Percentiles rank a stretch among this genome's conserved stretches.
Evolutionary conservation across 139 green algal species (phyloP).

Genomic region (Chlorella sorokiniana): DNA sequence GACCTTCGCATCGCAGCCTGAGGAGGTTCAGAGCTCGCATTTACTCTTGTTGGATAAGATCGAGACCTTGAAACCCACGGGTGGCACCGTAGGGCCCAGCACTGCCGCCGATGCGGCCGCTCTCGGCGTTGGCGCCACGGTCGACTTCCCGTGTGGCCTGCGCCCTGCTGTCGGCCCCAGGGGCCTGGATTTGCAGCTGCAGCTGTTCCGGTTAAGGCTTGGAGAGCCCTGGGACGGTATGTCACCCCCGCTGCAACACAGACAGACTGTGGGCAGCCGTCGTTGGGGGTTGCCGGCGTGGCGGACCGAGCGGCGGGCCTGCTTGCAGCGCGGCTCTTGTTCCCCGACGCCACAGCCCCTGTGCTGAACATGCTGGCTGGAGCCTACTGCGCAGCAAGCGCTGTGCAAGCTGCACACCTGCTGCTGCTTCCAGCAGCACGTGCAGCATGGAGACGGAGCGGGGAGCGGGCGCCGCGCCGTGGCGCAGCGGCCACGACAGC

Average conservation of each 20-base stretch:
- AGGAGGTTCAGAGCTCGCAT: no score
- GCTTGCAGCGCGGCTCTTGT: conserved; percentile 31
- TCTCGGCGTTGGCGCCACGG: background rate
- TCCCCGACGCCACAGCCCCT: conserved; percentile 14
- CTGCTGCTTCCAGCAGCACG: background rate
- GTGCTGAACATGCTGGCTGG: conserved; percentile 7
- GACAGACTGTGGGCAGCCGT: background rate
- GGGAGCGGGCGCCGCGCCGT: background rate
- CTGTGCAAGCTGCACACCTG: background rate
- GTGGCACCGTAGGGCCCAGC: background rate
- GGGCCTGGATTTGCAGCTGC: conserved; percentile 14
- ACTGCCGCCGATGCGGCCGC: background rate
- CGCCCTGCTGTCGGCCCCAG: conserved; percentile 1
- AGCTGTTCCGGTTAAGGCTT: background rate
- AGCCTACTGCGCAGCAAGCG: conserved; percentile 1
- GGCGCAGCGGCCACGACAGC: background rate
- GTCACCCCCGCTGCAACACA: background rate
- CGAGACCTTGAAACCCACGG: no score
- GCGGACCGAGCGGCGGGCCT: conserved; percentile 11
- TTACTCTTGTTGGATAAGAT: no score
- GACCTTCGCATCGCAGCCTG: no score
- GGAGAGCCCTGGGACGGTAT: background rate
- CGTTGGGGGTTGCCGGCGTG: background rate
- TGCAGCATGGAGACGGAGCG: background rate
- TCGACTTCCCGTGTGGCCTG: conserved; percentile 6